A percentile compares a stretch with the other conserved stretches of the same genome.
Evolutionary conservation across 2,329 filamentous ascomycete species (phyloP).

Genomic region (Thelonectria blattea): DNA sequence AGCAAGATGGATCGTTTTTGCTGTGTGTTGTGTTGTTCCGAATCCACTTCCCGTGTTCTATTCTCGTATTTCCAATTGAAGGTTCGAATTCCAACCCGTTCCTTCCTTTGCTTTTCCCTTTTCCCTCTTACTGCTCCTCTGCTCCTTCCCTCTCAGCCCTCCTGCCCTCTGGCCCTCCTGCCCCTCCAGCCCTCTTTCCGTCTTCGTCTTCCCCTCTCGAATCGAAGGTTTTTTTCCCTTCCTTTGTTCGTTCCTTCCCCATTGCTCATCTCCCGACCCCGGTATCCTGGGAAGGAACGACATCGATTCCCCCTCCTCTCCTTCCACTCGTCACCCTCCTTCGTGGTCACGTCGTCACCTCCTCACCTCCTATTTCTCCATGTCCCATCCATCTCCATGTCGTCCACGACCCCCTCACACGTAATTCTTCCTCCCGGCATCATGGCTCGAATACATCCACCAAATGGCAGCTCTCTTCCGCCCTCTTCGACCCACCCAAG

Average conservation of each 20-base stretch:
- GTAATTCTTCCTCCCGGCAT: constrained; percentile 14
- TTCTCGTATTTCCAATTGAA: constrained; percentile 7
- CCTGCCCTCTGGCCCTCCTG: no score
- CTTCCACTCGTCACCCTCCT: neutral
- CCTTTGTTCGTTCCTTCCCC: constrained; percentile 6
- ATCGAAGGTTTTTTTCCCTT: neutral
- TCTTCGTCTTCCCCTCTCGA: neutral
- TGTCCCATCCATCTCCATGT: no score
- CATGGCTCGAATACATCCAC: constrained; percentile 1
- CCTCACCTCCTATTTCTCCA: constrained; percentile 14
- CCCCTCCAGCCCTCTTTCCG: neutral
- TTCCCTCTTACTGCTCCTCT: neutral
- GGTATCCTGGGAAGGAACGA: constrained; percentile 1
- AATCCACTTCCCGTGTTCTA: constrained; percentile 15
- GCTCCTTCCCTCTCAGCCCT: no score
- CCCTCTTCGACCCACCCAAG: constrained; percentile 30
- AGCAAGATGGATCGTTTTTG: neutral
- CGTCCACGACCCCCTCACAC: constrained; percentile 5
- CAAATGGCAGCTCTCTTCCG: constrained; percentile 24
- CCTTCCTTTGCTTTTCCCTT: neutral
- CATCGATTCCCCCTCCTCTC: neutral
- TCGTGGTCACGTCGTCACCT: neutral
- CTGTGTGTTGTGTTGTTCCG: neutral
- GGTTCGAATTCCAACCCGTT: neutral
- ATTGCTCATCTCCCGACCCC: constrained; percentile 16